Conservation (phyloP, 1,284 basidiomycete species). For the Salmacisia buchloeana region DNA sequence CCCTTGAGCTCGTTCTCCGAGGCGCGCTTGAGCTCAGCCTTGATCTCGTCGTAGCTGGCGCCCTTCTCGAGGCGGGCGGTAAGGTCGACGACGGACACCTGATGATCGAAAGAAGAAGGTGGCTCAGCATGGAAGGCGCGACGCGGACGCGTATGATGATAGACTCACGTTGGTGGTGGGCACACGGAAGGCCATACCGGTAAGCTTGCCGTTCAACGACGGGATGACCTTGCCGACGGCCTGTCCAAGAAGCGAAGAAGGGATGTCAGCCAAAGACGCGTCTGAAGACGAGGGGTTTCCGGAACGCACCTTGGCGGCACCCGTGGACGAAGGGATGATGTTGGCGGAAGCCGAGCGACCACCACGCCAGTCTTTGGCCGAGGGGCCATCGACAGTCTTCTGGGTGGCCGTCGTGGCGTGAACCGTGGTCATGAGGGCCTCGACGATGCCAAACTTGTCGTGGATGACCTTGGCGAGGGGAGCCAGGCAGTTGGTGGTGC, state of each 20-base stretch:
- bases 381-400: slow-evolving; percentile 95
- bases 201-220: slow-evolving; percentile 86
- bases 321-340: slow-evolving; percentile 99
- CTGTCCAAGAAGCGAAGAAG: slow-evolving; percentile 42
- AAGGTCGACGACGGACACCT: slow-evolving; percentile 75
- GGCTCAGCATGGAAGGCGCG: no score
- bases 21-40: slow-evolving; percentile 76
- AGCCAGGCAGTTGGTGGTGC: slow-evolving; percentile 94
- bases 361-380: slow-evolving; percentile 63
- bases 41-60: slow-evolving; percentile 80
- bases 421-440: slow-evolving; percentile 92
- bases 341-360: slow-evolving; percentile 94
- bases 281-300: no score
- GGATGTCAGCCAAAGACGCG: neutral
- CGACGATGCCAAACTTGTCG: slow-evolving; percentile 61
- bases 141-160: no score
- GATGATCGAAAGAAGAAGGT: neutral
- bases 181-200: slow-evolving; percentile 94
- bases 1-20: slow-evolving; percentile 67
- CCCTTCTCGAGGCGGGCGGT: slow-evolving; percentile 86
- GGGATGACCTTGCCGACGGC: slow-evolving; percentile 98
- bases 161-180: slow-evolving; percentile 79
- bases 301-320: slow-evolving; percentile 77
- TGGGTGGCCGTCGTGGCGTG: slow-evolving; percentile 82
- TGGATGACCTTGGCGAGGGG: slow-evolving; percentile 97